Percentiles rank a stretch among this genome's conserved stretches.
Evolutionary conservation across 345 rosid genomes (phyloP).

Genomic region (Eucalyptus erythrocorys): DNA sequence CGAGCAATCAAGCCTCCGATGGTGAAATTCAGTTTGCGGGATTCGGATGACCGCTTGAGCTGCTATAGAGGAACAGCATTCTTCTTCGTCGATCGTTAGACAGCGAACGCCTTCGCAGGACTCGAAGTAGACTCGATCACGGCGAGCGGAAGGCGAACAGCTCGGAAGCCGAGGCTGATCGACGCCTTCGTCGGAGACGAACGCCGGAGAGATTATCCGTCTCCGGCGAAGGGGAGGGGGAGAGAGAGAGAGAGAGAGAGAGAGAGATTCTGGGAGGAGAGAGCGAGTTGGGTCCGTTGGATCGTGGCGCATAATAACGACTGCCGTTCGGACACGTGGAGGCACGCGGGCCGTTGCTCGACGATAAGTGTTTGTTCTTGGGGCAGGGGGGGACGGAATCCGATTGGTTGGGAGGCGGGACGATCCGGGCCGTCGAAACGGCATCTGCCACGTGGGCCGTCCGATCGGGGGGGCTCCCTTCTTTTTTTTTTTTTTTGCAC

Average conservation of each 20-base stretch:
- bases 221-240: not conserved
- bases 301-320: not conserved
- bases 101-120: not conserved
- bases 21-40: not conserved
- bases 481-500: no score
- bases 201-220: not conserved
- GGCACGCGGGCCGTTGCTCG: slow-evolving; percentile 3
- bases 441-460: slow-evolving; percentile 3
- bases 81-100: not conserved
- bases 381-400: not conserved
- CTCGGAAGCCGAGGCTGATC: not conserved
- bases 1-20: not conserved
- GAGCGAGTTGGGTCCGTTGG: slow-evolving; percentile 1
- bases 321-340: slow-evolving; percentile 4
- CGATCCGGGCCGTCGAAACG: not conserved
- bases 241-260: not conserved
- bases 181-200: not conserved
- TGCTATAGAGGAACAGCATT: not conserved
- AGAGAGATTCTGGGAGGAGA: not conserved
- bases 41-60: not conserved
- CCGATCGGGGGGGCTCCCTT: not conserved
- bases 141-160: not conserved
- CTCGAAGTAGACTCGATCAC: not conserved
- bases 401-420: not conserved
- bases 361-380: slow-evolving; percentile 9